Percentiles rank a stretch among this genome's conserved stretches.
phyloP scores from a whole-genome alignment of 441 rosid species.

The Hura crepitans region DNA sequence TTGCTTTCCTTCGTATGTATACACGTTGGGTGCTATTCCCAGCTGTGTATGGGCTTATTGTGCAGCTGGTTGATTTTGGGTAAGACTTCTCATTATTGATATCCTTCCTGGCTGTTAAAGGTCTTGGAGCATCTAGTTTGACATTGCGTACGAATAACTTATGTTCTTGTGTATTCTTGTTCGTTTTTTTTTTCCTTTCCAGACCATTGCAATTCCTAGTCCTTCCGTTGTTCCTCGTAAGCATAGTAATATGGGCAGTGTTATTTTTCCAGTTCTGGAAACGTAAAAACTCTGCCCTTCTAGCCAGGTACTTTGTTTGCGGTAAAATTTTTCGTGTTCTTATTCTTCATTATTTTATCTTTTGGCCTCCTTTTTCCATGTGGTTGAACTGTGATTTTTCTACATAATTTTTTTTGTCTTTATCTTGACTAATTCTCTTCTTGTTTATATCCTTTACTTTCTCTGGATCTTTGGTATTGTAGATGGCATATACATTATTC shows the following conservation, averaged over 20 bases:
- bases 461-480: constrained; percentile 10
- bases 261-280: constrained; percentile 96
- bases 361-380: background rate
- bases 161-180: background rate
- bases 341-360: constrained; percentile 1
- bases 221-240: constrained; percentile 68
- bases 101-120: constrained; percentile 12
- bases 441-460: too few relatives aligned
- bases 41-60: constrained; percentile 54
- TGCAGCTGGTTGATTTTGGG: constrained; percentile 77
- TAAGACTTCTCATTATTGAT: constrained; percentile 28
- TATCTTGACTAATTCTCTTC: background rate
- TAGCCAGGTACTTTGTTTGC: constrained; percentile 49
- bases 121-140: constrained; percentile 14
- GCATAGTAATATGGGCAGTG: constrained; percentile 73
- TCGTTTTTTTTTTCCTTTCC: constrained; percentile 17
- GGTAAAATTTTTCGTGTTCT: background rate
- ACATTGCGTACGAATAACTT: constrained; percentile 14
- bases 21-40: constrained; percentile 82
- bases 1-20: constrained; percentile 86
- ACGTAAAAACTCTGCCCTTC: constrained; percentile 74
- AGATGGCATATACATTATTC: constrained; percentile 81
- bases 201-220: constrained; percentile 69
- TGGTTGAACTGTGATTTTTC: background rate
- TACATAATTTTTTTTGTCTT: background rate